Evolutionary conservation across 176 grass and related monocot genomes (phyloP).

Genomic region (Poa pratensis): DNA sequence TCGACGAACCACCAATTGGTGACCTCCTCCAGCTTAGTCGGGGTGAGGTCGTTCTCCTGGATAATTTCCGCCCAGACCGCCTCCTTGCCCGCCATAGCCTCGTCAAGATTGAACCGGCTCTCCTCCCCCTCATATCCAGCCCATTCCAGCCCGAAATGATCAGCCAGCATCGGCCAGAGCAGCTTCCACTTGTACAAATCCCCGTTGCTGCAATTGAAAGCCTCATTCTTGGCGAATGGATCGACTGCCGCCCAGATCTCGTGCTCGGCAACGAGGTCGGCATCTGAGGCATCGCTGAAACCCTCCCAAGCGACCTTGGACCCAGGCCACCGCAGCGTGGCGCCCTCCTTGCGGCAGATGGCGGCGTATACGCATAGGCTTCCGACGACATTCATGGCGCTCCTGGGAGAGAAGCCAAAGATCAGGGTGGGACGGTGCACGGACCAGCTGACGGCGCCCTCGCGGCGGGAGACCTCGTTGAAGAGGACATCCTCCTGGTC

Average conservation of each 20-base stretch:
- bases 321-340: constrained; percentile 63
- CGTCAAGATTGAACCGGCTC: constrained; percentile 55
- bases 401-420: constrained; percentile 78
- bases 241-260: constrained; percentile 92
- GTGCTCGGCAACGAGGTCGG: constrained; percentile 84
- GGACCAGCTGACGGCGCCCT: constrained; percentile 61
- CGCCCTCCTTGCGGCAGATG: constrained; percentile 72
- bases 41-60: constrained; percentile 55
- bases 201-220: constrained; percentile 89
- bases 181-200: constrained; percentile 90
- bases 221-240: constrained; percentile 75
- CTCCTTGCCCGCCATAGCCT: constrained; percentile 74
- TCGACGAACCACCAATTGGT: constrained; percentile 78
- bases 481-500: constrained; percentile 64
- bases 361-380: constrained; percentile 84
- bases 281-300: constrained; percentile 74
- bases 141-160: constrained; percentile 70
- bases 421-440: constrained; percentile 65
- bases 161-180: constrained; percentile 70
- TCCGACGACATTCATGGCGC: constrained; percentile 73
- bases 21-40: constrained; percentile 57
- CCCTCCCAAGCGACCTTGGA: constrained; percentile 56
- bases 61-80: constrained; percentile 70
- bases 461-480: constrained; percentile 47
- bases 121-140: constrained; percentile 74